phyloP scores from a whole-genome alignment of 2,329 filamentous ascomycete genomes.

The Fusarium sp. region DNA sequence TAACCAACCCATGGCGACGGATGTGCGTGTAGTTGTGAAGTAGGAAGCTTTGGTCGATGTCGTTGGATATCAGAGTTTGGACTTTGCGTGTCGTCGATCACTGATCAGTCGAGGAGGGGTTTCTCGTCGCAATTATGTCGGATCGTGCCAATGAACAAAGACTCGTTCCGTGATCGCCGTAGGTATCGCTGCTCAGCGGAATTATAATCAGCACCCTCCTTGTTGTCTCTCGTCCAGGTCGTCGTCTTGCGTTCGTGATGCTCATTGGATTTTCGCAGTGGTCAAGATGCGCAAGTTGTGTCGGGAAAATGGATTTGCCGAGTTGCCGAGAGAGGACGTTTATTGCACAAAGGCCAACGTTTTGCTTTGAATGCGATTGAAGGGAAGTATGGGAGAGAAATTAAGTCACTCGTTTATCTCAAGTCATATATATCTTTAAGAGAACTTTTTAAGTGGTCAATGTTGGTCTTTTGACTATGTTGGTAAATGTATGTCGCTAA shows the following conservation, averaged over 20 bases:
- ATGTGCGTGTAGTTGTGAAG: not conserved
- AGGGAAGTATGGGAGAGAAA: too few relatives aligned
- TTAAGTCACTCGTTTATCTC: too few relatives aligned
- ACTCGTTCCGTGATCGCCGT: slow-evolving; percentile 4
- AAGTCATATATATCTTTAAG: too few relatives aligned
- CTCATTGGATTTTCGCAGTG: slow-evolving; percentile 22
- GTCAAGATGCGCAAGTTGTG: slow-evolving; percentile 17
- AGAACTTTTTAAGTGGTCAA: too few relatives aligned
- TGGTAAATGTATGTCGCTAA: too few relatives aligned
- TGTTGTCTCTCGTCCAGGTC: not conserved
- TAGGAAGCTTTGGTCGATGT: not conserved
- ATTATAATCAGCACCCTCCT: slow-evolving; percentile 5
- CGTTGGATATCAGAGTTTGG: not conserved
- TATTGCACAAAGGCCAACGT: not conserved
- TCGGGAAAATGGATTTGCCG: slow-evolving; percentile 46
- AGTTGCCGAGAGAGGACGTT: slow-evolving; percentile 7
- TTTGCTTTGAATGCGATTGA: not conserved
- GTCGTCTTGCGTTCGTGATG: not conserved
- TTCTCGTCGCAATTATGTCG: not conserved
- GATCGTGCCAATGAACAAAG: not conserved
- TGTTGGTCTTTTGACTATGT: not conserved
- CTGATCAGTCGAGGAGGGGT: not conserved
- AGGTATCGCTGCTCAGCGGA: slow-evolving; percentile 1
- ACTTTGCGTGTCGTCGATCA: not conserved
- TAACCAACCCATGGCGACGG: slow-evolving; percentile 69